Percentiles rank a stretch among this genome's conserved stretches.
These are phyloP conservation scores for Cyberlindnera xylosilytica DNA, from an alignment of 805 yeast genomes.

Conservation along the genomic window DNA sequence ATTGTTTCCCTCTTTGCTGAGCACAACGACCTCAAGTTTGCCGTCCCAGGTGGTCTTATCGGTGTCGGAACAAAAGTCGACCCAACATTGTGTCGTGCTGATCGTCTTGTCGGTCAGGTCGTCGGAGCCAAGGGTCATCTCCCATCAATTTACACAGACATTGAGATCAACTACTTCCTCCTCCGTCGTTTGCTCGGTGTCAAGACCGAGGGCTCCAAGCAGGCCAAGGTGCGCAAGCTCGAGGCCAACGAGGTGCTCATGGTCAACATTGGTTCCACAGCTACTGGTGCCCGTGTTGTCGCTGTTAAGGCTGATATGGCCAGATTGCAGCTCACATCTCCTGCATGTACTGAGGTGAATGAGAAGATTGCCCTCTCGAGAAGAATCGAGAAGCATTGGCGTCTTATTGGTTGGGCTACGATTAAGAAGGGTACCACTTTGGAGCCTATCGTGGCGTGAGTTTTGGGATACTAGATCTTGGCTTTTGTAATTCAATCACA, in stretches of 20 bases:
- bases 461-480: not conserved
- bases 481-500: not conserved
- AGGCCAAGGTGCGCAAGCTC: constrained; percentile 93
- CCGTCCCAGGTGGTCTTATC: constrained; percentile 99
- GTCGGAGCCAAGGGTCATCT: constrained; percentile 96
- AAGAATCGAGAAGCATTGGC: constrained; percentile 99
- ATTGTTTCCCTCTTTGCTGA: constrained; percentile 95
- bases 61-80: constrained; percentile 99
- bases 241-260: constrained; percentile 93
- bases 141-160: constrained; percentile 95
- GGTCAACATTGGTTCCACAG: constrained; percentile 99
- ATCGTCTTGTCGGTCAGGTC: constrained; percentile 98
- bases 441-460: constrained; percentile 47
- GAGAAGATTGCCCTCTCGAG: constrained; percentile 98
- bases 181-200: constrained; percentile 97
- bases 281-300: constrained; percentile 98
- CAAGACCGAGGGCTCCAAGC: constrained; percentile 95
- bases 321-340: constrained; percentile 91
- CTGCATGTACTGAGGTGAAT: constrained; percentile 97
- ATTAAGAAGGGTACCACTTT: constrained; percentile 90
- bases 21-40: constrained; percentile 95
- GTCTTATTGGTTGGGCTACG: constrained; percentile 99
- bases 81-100: constrained; percentile 98
- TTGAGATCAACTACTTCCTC: constrained; percentile 95
- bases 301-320: constrained; percentile 99